Percentiles rank a stretch among this genome's conserved stretches.
Evolutionary conservation across 1,284 basidiomycete species (phyloP).

Genomic region (Inonotus obliquus): DNA sequence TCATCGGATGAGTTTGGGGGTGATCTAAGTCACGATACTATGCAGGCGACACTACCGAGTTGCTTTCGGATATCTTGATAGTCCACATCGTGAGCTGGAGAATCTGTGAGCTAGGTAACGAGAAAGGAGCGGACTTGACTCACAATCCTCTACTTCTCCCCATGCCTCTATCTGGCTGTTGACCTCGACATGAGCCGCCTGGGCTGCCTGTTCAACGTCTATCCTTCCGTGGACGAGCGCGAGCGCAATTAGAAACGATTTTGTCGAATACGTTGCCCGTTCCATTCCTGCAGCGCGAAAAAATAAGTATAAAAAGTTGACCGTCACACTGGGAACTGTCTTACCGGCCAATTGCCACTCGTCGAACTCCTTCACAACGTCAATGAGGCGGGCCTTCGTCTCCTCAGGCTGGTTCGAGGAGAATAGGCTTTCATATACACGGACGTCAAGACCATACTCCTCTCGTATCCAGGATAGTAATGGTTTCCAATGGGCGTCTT

Average conservation of each 20-base stretch:
- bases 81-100: conserved; percentile 90
- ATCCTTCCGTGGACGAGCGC: conserved; percentile 77
- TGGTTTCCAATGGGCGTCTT: conserved; percentile 88
- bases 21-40: conserved; percentile 33
- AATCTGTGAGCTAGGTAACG: neutral
- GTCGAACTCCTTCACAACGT: conserved; percentile 61
- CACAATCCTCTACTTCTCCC: conserved; percentile 99
- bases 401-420: conserved; percentile 63
- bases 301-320: neutral
- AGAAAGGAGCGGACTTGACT: conserved; percentile 33
- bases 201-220: conserved; percentile 79
- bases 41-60: conserved; percentile 73
- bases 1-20: neutral
- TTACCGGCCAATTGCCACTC: conserved; percentile 85
- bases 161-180: conserved; percentile 92
- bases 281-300: conserved; percentile 69
- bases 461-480: conserved; percentile 75
- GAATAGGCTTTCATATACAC: conserved; percentile 64
- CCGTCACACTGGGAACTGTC: conserved; percentile 24
- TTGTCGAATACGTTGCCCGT: conserved; percentile 84
- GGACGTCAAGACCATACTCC: conserved; percentile 63
- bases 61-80: conserved; percentile 89
- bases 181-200: conserved; percentile 90
- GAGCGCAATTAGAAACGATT: conserved; percentile 87
- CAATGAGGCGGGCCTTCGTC: conserved; percentile 57